Evolutionary conservation across 2,329 filamentous ascomycete species (phyloP).

Genomic region (Phaeosphaeriaceae sp.): DNA sequence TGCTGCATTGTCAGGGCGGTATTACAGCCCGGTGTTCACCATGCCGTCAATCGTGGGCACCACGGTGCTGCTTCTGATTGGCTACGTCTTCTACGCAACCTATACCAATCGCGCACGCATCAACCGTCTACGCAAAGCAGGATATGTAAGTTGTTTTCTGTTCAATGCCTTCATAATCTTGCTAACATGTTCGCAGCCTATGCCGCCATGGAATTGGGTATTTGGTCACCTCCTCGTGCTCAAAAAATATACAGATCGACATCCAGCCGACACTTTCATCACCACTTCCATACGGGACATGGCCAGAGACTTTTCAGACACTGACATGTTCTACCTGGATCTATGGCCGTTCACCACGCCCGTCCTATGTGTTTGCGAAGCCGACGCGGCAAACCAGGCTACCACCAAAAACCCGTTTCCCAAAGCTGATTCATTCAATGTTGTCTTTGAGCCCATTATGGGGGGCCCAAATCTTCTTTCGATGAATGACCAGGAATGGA

Average conservation of each 20-base stretch:
- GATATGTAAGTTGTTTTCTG: neutral
- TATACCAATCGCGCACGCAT: neutral
- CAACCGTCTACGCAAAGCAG: neutral
- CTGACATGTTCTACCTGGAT: slow-evolving; percentile 22
- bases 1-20: neutral
- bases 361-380: slow-evolving; percentile 12
- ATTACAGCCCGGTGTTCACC: neutral
- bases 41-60: neutral
- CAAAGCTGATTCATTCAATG: slow-evolving; percentile 30
- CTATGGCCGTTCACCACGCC: slow-evolving; percentile 23
- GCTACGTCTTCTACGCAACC: neutral
- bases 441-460: slow-evolving; percentile 2
- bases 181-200: slow-evolving; percentile 9
- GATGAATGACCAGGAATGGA: slow-evolving; percentile 24
- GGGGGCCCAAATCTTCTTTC: slow-evolving; percentile 14
- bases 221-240: slow-evolving; percentile 19
- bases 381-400: slow-evolving; percentile 15
- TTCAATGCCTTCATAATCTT: neutral
- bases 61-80: neutral
- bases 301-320: slow-evolving; percentile 32
- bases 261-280: slow-evolving; percentile 13
- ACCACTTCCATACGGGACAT: slow-evolving; percentile 12
- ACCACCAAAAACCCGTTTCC: slow-evolving; percentile 9
- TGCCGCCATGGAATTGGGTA: slow-evolving; percentile 17
- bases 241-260: slow-evolving; percentile 8